Evolutionary conservation across 2,329 filamentous ascomycete species (phyloP).

Genomic region (Harringtonia aguacate): DNA sequence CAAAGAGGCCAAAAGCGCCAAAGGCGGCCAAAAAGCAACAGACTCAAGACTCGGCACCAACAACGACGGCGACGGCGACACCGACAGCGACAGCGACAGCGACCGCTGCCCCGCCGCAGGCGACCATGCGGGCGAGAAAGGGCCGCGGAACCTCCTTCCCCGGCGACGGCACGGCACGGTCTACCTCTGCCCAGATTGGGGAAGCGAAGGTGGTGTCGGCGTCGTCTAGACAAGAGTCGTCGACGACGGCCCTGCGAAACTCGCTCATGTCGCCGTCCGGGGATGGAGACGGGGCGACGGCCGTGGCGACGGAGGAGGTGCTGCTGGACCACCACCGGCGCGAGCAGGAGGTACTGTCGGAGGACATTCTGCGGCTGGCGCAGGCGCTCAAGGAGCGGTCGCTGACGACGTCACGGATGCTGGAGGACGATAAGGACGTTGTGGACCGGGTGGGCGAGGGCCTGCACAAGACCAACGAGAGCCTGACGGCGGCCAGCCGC

Average conservation of each 20-base stretch:
- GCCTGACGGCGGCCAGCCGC: slow-evolving; percentile 65
- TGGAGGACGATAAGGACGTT: slow-evolving; percentile 64
- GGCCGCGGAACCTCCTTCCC: neutral
- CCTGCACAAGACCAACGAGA: slow-evolving; percentile 63
- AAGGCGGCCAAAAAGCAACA: neutral
- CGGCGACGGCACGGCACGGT: slow-evolving; percentile 1
- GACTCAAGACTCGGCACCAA: slow-evolving; percentile 2
- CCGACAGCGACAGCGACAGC: neutral
- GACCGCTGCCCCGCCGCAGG: neutral
- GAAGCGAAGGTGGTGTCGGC: slow-evolving; percentile 15
- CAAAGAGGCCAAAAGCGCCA: neutral
- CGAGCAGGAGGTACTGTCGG: slow-evolving; percentile 76
- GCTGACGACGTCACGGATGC: slow-evolving; percentile 55
- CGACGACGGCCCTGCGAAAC: slow-evolving; percentile 20
- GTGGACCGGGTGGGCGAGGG: slow-evolving; percentile 61
- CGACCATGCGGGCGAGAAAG: neutral
- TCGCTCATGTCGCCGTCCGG: slow-evolving; percentile 7
- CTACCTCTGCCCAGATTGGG: slow-evolving; percentile 4
- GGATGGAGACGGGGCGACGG: slow-evolving; percentile 16
- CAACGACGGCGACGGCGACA: slow-evolving; percentile 1
- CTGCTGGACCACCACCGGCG: slow-evolving; percentile 65
- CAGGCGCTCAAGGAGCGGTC: slow-evolving; percentile 66
- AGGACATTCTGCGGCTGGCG: slow-evolving; percentile 73
- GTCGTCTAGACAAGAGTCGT: too few relatives aligned
- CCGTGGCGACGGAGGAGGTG: slow-evolving; percentile 50